phyloP scores from a whole-genome alignment of 2,329 filamentous ascomycete species.

The Podosphaera fusca region DNA sequence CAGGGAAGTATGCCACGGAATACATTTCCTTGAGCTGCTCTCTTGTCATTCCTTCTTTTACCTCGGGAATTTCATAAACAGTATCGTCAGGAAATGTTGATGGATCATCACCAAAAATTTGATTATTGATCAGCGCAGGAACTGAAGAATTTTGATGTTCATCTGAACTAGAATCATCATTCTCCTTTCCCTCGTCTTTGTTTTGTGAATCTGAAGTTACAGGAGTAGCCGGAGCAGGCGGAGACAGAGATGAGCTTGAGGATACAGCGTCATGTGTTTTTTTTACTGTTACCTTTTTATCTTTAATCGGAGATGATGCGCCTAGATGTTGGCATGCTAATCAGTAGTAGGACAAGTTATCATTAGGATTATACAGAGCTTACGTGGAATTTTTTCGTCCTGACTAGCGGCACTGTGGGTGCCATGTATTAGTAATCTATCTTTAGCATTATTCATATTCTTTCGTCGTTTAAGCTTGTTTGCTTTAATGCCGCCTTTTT shows the following conservation, averaged over 20 bases:
- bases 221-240: slow-evolving; percentile 25
- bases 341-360: neutral
- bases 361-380: slow-evolving; percentile 7
- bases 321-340: slow-evolving; percentile 2
- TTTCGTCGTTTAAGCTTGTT: slow-evolving; percentile 62
- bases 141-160: slow-evolving; percentile 36
- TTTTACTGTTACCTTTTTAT: slow-evolving; percentile 8
- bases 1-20: slow-evolving; percentile 65
- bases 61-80: slow-evolving; percentile 70
- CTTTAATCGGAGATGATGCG: slow-evolving; percentile 9
- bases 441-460: slow-evolving; percentile 39
- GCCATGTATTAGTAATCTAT: slow-evolving; percentile 34
- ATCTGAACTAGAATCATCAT: slow-evolving; percentile 26
- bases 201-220: slow-evolving; percentile 31
- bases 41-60: slow-evolving; percentile 52
- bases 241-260: slow-evolving; percentile 35
- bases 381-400: slow-evolving; percentile 38
- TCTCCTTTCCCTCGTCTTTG: slow-evolving; percentile 22
- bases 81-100: slow-evolving; percentile 81
- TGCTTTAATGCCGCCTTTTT: slow-evolving; percentile 25
- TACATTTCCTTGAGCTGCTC: slow-evolving; percentile 77
- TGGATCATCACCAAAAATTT: slow-evolving; percentile 82
- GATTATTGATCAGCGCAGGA: slow-evolving; percentile 38
- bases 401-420: slow-evolving; percentile 40
- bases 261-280: slow-evolving; percentile 22